phyloP scores from a whole-genome alignment of 2,329 filamentous ascomycete species.

The Alternaria sp. region DNA sequence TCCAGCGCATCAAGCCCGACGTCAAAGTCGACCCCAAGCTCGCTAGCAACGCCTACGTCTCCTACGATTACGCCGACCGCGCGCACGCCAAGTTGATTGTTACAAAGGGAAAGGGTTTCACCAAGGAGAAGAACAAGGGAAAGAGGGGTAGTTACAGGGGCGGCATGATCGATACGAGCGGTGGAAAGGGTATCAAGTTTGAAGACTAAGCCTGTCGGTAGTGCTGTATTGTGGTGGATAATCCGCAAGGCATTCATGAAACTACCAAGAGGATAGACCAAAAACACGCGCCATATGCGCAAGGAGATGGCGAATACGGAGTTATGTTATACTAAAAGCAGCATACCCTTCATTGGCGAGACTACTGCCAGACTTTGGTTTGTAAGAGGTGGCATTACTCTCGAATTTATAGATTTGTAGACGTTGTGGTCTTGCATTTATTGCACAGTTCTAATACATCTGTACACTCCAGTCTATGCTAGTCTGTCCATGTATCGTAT shows the following conservation, averaged over 20 bases:
- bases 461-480: background rate
- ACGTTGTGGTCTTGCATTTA: background rate
- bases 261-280: background rate
- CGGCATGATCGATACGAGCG: conserved; percentile 82
- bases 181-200: conserved; percentile 91
- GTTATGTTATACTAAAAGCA: conserved; percentile 29
- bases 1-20: conserved; percentile 78
- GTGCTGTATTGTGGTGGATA: background rate
- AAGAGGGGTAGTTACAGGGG: conserved; percentile 85
- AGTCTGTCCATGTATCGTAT: background rate
- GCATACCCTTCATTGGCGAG: conserved; percentile 28
- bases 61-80: conserved; percentile 87
- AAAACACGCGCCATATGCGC: background rate
- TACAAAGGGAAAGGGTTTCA: conserved; percentile 96
- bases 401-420: conserved; percentile 12
- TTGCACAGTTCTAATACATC: background rate
- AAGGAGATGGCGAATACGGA: conserved; percentile 13
- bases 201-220: conserved; percentile 68
- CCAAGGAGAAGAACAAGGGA: conserved; percentile 98
- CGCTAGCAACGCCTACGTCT: conserved; percentile 80
- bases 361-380: conserved; percentile 5
- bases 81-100: conserved; percentile 89
- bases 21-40: conserved; percentile 74
- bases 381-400: background rate
- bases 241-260: background rate